Percentiles rank a stretch among this genome's conserved stretches.
These are phyloP conservation scores for Termitomyces heimii DNA, from an alignment of 768 basidiomycete genomes.

Conservation along the genomic window DNA sequence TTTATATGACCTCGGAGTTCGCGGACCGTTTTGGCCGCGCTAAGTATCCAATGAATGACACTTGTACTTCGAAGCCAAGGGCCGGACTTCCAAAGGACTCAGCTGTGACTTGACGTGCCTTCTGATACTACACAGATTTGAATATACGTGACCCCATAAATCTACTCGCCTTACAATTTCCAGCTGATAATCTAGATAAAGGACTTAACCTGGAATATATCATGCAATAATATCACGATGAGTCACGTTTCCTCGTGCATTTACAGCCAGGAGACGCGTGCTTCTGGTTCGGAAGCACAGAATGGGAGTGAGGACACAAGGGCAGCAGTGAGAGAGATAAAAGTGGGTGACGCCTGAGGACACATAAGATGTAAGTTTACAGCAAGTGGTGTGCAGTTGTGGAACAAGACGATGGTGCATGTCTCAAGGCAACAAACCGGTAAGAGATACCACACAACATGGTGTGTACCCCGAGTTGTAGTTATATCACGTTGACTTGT, in stretches of 20 bases:
- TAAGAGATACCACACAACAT: background rate
- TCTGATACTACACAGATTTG: background rate
- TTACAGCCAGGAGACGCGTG: background rate
- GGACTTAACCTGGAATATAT: no score
- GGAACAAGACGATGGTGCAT: background rate
- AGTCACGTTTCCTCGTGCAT: no score
- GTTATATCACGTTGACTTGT: background rate
- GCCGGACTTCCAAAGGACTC: background rate
- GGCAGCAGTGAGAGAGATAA: no score
- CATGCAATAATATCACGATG: no score
- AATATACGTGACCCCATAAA: no score
- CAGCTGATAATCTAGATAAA: background rate
- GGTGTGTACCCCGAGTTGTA: background rate
- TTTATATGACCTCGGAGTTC: constrained; percentile 1
- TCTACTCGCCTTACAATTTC: no score
- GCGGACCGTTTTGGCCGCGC: background rate
- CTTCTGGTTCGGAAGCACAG: no score
- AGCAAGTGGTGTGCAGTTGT: no score
- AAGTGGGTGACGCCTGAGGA: background rate
- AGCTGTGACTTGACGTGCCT: background rate
- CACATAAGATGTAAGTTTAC: no score
- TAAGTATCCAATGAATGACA: no score
- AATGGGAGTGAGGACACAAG: background rate
- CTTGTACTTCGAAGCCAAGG: background rate
- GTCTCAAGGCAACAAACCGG: background rate